phyloP scores from a whole-genome alignment of 306 rosid species.

The Cucurbita ficifolia region DNA sequence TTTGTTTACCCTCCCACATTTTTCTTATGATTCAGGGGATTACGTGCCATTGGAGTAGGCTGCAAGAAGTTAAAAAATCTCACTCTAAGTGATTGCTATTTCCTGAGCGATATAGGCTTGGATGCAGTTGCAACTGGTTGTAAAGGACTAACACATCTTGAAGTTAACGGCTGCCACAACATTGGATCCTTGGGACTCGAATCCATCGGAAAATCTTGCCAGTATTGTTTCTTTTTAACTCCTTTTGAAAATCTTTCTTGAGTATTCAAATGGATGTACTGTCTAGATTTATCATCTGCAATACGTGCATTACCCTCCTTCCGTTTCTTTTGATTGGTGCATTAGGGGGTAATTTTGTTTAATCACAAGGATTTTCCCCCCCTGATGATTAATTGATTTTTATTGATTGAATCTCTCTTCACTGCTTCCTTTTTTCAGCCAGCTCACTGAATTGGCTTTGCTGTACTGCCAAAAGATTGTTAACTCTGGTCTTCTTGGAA shows the following conservation, averaged over 20 bases:
- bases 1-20: neutral
- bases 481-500: constrained; percentile 49
- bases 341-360: neutral
- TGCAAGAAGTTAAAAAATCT: constrained; percentile 81
- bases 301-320: neutral
- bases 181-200: constrained; percentile 72
- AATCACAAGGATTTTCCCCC: neutral
- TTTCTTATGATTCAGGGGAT: constrained; percentile 46
- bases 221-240: constrained; percentile 35
- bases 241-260: constrained; percentile 9
- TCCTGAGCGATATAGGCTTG: constrained; percentile 75
- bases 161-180: constrained; percentile 93
- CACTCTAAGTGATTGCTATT: constrained; percentile 76
- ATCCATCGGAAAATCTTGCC: constrained; percentile 78
- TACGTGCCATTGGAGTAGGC: constrained; percentile 62
- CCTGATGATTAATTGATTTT: neutral
- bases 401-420: neutral
- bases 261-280: constrained; percentile 3
- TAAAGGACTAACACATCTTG: constrained; percentile 79
- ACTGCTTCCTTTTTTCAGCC: constrained; percentile 30
- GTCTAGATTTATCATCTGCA: constrained; percentile 2
- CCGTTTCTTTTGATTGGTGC: neutral
- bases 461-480: constrained; percentile 83
- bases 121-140: constrained; percentile 90
- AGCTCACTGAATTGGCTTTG: constrained; percentile 61